Evolutionary conservation across 352 stramenopile species (phyloP).

Genomic region (Pythium volutum): DNA sequence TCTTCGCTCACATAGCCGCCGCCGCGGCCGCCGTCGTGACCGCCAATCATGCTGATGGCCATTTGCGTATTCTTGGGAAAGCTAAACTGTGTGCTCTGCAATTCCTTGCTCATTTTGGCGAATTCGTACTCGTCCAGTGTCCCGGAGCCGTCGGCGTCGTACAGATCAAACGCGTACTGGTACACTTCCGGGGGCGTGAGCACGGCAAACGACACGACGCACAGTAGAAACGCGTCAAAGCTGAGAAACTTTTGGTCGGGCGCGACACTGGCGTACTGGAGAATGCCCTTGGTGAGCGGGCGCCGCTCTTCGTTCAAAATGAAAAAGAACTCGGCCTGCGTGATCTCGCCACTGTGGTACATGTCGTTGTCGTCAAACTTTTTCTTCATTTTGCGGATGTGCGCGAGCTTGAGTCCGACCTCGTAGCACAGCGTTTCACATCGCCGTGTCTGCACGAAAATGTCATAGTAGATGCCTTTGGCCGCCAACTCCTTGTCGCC

Average conservation of each 20-base stretch:
- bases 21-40: conserved; percentile 24
- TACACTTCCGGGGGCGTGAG: conserved; percentile 67
- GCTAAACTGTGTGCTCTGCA: conserved; percentile 62
- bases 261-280: conserved; percentile 38
- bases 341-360: conserved; percentile 74
- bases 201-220: conserved; percentile 51
- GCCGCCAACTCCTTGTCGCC: conserved; percentile 9
- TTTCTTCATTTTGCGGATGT: conserved; percentile 68
- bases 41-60: conserved; percentile 51
- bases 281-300: conserved; percentile 51
- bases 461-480: conserved; percentile 37
- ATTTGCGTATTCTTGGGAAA: conserved; percentile 62
- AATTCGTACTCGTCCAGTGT: conserved; percentile 64
- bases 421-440: conserved; percentile 52
- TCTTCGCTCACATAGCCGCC: conserved; percentile 13
- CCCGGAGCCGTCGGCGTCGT: conserved; percentile 55
- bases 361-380: conserved; percentile 75
- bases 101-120: conserved; percentile 54
- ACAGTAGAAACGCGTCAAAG: conserved; percentile 64
- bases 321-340: conserved; percentile 68
- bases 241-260: conserved; percentile 52
- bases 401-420: conserved; percentile 43
- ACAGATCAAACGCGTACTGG: conserved; percentile 69
- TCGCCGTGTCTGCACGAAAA: conserved; percentile 51
- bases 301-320: conserved; percentile 64